phyloP scores from a whole-genome alignment of 2,329 filamentous ascomycete species.

The Hypocreales sp. region DNA sequence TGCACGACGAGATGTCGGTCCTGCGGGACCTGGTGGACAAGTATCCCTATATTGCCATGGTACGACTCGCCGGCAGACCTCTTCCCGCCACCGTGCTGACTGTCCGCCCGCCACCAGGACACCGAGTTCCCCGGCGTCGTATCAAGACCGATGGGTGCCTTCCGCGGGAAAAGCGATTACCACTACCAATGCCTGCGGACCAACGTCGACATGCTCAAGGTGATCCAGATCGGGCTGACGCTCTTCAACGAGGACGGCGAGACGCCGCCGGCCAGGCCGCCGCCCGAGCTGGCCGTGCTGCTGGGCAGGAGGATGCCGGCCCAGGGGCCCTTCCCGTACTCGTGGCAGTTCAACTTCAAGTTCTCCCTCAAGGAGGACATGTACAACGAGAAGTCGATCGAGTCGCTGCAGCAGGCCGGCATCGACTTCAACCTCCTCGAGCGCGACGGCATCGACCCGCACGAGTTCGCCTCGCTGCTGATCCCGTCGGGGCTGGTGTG shows the following conservation, averaged over 20 bases:
- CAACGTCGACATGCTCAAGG: conserved; percentile 93
- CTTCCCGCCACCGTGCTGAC: no score
- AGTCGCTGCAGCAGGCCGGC: conserved; percentile 79
- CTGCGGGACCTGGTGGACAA: conserved; percentile 73
- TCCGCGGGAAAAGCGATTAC: conserved; percentile 90
- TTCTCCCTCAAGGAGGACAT: conserved; percentile 92
- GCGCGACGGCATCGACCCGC: conserved; percentile 77
- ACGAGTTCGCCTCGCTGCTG: conserved; percentile 75
- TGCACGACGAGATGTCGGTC: conserved; percentile 79
- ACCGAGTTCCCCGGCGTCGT: conserved; percentile 98
- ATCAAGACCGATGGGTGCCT: conserved; percentile 84
- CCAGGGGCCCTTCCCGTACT: conserved; percentile 55
- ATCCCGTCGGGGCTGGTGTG: conserved; percentile 87
- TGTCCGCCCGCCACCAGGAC: no score
- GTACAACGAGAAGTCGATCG: conserved; percentile 92
- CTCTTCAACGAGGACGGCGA: conserved; percentile 87
- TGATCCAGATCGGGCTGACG: conserved; percentile 92
- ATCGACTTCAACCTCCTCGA: conserved; percentile 79
- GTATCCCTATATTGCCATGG: conserved; percentile 96
- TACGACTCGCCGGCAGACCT: no score
- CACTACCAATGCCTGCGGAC: conserved; percentile 96
- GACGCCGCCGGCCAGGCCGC: conserved; percentile 57
- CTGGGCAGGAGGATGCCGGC: conserved; percentile 22
- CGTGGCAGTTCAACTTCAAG: conserved; percentile 99
- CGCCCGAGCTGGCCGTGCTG: conserved; percentile 23